phyloP scores from a whole-genome alignment of 306 rosid genomes.

The Trichosanthes cucumerina region DNA sequence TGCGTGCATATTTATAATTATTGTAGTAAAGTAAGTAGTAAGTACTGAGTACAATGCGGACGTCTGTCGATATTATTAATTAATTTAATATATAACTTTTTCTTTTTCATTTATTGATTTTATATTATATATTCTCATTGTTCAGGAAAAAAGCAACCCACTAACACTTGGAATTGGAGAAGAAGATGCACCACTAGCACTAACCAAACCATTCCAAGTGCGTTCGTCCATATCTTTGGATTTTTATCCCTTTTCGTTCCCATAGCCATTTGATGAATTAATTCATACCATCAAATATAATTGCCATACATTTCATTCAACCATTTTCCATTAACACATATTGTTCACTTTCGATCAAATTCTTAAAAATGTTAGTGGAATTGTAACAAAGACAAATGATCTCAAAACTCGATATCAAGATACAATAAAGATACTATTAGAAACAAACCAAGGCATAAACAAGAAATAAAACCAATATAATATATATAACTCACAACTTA shows the following conservation, averaged over 20 bases:
- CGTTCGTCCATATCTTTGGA: slow-evolving; percentile 6
- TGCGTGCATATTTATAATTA: not conserved
- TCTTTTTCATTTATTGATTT: not conserved
- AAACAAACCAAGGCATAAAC: not conserved
- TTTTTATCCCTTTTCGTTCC: not conserved
- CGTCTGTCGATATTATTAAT: not conserved
- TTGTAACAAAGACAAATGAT: no score
- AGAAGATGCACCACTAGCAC: slow-evolving; percentile 5
- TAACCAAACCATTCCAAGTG: slow-evolving; percentile 6
- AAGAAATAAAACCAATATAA: not conserved
- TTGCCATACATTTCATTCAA: not conserved
- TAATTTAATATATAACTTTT: not conserved
- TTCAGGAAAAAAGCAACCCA: not conserved
- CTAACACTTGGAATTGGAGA: not conserved
- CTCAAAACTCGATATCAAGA: not conserved
- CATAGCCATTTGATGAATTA: not conserved
- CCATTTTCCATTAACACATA: not conserved
- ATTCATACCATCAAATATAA: not conserved
- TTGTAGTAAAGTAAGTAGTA: not conserved
- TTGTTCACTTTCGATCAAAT: no score
- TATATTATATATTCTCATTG: not conserved
- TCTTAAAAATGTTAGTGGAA: no score
- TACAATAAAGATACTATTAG: not conserved
- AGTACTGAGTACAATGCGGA: not conserved
- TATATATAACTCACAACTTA: not conserved